Percentiles rank a stretch among this genome's conserved stretches.
phyloP scores from a whole-genome alignment of 129 eudicot genomes.

The Rutidosis leptorrhynchoides region DNA sequence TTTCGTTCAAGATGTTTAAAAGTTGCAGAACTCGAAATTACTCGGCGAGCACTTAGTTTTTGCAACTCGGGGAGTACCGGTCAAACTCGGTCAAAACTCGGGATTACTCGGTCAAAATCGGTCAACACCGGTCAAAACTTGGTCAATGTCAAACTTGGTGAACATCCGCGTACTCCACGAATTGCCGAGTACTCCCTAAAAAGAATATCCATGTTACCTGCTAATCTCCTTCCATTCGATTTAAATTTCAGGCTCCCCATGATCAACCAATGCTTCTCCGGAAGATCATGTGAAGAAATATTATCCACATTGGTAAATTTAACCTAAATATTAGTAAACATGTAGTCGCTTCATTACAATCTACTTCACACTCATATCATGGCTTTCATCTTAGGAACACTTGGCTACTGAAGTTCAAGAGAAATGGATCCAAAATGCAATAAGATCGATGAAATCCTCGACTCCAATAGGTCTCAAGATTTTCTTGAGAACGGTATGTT shows the following conservation, averaged over 20 bases:
- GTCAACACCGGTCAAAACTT: too few relatives aligned
- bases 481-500: slow-evolving; percentile 29
- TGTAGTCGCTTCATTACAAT: background rate
- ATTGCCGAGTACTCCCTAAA: too few relatives aligned
- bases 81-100: too few relatives aligned
- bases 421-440: slow-evolving; percentile 34
- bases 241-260: slow-evolving; percentile 26
- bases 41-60: too few relatives aligned
- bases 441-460: slow-evolving; percentile 34
- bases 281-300: slow-evolving; percentile 38
- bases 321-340: background rate
- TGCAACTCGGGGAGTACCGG: too few relatives aligned
- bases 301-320: slow-evolving; percentile 29
- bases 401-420: slow-evolving; percentile 16
- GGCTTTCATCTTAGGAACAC: slow-evolving; percentile 18
- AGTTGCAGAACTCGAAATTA: too few relatives aligned
- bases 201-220: background rate
- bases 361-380: background rate
- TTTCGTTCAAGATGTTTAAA: too few relatives aligned
- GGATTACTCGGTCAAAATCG: too few relatives aligned
- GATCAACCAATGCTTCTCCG: slow-evolving; percentile 33
- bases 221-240: background rate
- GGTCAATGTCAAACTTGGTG: too few relatives aligned
- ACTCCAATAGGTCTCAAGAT: slow-evolving; percentile 39
- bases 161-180: too few relatives aligned